A percentile compares a stretch with the other conserved stretches of the same genome.
phyloP scores from a whole-genome alignment of 1,284 basidiomycete species.

The Microbotryum saponariae region DNA sequence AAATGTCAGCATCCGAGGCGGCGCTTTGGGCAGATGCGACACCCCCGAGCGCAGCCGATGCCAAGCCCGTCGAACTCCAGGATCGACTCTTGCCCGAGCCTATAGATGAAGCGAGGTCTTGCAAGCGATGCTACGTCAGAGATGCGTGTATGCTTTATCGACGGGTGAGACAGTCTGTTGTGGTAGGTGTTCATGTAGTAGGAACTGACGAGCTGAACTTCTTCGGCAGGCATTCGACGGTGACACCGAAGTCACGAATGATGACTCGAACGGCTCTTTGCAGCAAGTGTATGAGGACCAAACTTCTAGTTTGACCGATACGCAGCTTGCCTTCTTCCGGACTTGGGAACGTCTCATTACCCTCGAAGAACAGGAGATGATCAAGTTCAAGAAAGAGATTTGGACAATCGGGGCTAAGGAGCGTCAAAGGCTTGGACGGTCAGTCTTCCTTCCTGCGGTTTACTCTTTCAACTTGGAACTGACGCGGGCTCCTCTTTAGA shows the following conservation, averaged over 20 bases:
- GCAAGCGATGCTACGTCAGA: slow-evolving; percentile 70
- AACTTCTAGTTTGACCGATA: slow-evolving; percentile 65
- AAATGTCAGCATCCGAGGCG: slow-evolving; percentile 18
- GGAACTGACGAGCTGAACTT: background rate
- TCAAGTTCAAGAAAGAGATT: slow-evolving; percentile 76
- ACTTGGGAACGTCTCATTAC: slow-evolving; percentile 83
- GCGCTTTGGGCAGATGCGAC: slow-evolving; percentile 16
- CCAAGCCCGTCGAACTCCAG: slow-evolving; percentile 10
- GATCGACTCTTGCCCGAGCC: slow-evolving; percentile 71
- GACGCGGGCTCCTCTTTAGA: slow-evolving; percentile 24
- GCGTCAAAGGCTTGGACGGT: slow-evolving; percentile 69
- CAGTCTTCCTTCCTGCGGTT: slow-evolving; percentile 10
- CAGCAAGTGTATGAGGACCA: slow-evolving; percentile 67
- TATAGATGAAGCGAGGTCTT: slow-evolving; percentile 71
- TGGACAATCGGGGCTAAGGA: slow-evolving; percentile 83
- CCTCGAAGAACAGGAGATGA: slow-evolving; percentile 78
- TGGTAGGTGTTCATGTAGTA: background rate
- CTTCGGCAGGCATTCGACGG: slow-evolving; percentile 61
- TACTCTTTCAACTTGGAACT: background rate
- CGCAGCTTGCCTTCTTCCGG: slow-evolving; percentile 72
- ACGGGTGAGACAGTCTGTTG: slow-evolving; percentile 49
- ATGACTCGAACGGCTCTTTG: slow-evolving; percentile 54
- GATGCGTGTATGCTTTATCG: slow-evolving; percentile 93
- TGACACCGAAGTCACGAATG: slow-evolving; percentile 37
- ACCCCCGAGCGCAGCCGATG: background rate